Evolutionary conservation across 108 stramenopile genomes (phyloP).

Genomic region (Ochromonas danica): DNA sequence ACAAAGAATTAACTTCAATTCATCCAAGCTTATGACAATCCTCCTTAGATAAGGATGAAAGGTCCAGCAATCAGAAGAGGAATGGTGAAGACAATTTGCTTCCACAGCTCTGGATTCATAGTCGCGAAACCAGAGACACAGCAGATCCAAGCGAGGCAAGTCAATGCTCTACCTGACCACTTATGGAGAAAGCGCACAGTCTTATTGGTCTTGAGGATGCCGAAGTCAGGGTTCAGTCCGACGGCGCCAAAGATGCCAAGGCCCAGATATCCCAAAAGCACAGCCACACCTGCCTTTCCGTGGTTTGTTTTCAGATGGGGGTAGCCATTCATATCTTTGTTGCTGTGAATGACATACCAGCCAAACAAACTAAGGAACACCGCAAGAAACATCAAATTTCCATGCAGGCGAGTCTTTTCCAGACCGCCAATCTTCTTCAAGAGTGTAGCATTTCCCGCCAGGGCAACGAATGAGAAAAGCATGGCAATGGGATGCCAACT

Average conservation of each 20-base stretch:
- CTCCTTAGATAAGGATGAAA: not conserved
- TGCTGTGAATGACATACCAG: slow-evolving; percentile 24
- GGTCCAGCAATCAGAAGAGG: not conserved
- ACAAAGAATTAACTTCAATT: no score
- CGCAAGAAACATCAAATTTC: slow-evolving; percentile 7
- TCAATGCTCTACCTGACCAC: not conserved
- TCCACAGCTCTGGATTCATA: not conserved
- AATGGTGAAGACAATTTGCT: not conserved
- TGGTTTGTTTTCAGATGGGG: slow-evolving; percentile 9
- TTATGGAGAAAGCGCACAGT: slow-evolving; percentile 8
- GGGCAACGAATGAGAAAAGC: slow-evolving; percentile 10
- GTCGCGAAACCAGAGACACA: slow-evolving; percentile 1
- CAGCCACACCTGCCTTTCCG: not conserved
- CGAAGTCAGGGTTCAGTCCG: slow-evolving; percentile 11
- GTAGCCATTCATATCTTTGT: slow-evolving; percentile 9
- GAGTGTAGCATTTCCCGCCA: slow-evolving; percentile 22
- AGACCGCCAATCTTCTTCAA: slow-evolving; percentile 32
- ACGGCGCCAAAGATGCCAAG: slow-evolving; percentile 8
- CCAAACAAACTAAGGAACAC: not conserved
- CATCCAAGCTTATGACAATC: no score
- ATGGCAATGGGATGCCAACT: slow-evolving; percentile 32
- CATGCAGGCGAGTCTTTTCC: slow-evolving; percentile 17
- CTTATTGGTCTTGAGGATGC: slow-evolving; percentile 21
- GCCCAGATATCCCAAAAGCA: slow-evolving; percentile 12
- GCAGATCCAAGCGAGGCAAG: slow-evolving; percentile 2